Percentiles rank a stretch among this genome's conserved stretches.
phyloP scores from a whole-genome alignment of 2,329 filamentous ascomycete genomes.

The Ascochyta clinopodiicola region DNA sequence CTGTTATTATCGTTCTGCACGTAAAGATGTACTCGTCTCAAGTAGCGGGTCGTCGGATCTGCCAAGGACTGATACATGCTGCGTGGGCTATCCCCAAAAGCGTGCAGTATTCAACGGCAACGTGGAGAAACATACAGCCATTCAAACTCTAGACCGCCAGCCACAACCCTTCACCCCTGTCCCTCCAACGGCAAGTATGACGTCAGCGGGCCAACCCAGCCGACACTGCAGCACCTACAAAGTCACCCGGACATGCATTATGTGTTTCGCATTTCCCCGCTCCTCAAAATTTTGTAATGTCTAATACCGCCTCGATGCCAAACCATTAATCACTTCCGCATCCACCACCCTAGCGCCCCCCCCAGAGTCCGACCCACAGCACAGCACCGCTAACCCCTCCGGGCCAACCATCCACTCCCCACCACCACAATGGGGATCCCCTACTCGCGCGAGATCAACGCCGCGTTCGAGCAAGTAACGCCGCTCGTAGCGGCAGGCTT shows the following conservation, averaged over 20 bases:
- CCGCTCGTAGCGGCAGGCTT: slow-evolving; percentile 59
- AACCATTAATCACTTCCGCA: too few relatives aligned
- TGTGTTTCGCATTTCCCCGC: neutral
- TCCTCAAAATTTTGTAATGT: neutral
- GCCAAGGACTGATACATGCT: too few relatives aligned
- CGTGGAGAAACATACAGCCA: too few relatives aligned
- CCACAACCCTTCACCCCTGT: slow-evolving; percentile 14
- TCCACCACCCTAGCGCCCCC: neutral
- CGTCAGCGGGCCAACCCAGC: slow-evolving; percentile 22
- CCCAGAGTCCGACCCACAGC: neutral
- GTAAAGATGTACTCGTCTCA: too few relatives aligned
- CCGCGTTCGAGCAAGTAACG: slow-evolving; percentile 60
- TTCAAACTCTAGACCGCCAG: too few relatives aligned
- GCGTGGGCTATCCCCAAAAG: too few relatives aligned
- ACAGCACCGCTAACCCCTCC: neutral
- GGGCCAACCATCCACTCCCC: neutral
- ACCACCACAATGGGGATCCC: slow-evolving; percentile 57
- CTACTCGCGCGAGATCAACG: slow-evolving; percentile 60
- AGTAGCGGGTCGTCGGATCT: too few relatives aligned
- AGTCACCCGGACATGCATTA: neutral
- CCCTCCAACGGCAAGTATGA: slow-evolving; percentile 20
- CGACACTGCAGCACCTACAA: slow-evolving; percentile 6
- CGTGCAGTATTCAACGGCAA: too few relatives aligned
- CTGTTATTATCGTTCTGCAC: too few relatives aligned
- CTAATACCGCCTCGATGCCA: neutral